Percentiles rank a stretch among this genome's conserved stretches.
Evolutionary conservation across 441 rosid species (phyloP).

Genomic region (Cnidoscolus chayamansa): DNA sequence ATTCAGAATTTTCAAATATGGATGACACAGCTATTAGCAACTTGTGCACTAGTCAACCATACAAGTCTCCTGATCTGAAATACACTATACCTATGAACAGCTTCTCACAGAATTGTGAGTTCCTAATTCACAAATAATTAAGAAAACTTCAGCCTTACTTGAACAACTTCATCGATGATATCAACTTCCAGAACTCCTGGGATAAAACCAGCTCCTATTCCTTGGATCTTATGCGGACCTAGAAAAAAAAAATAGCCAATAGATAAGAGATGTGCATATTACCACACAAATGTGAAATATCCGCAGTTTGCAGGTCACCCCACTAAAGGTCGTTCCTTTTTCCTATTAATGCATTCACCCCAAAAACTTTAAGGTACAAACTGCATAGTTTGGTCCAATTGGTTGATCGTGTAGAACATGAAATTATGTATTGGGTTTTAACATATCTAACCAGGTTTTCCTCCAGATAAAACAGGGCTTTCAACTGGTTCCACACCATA

Average conservation of each 20-base stretch:
- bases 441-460: slow-evolving; percentile 64
- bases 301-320: background rate
- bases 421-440: no score
- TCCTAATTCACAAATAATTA: background rate
- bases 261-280: background rate
- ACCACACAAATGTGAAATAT: background rate
- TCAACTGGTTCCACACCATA: slow-evolving; percentile 80
- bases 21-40: background rate
- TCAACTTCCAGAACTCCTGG: slow-evolving; percentile 72
- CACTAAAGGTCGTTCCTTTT: background rate
- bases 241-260: slow-evolving; percentile 3
- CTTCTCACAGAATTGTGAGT: background rate
- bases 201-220: slow-evolving; percentile 82
- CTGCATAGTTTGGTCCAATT: background rate
- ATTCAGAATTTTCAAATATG: background rate
- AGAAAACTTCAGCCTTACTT: slow-evolving; percentile 37
- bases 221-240: slow-evolving; percentile 96
- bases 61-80: background rate
- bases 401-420: slow-evolving; percentile 4
- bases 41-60: background rate
- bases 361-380: background rate
- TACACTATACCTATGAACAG: background rate
- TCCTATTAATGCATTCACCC: background rate
- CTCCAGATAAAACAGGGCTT: slow-evolving; percentile 72
- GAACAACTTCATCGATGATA: slow-evolving; percentile 69